Evolutionary conservation across 305 asterid genomes (phyloP).

Genomic region (Solanum aculeatissimum): DNA sequence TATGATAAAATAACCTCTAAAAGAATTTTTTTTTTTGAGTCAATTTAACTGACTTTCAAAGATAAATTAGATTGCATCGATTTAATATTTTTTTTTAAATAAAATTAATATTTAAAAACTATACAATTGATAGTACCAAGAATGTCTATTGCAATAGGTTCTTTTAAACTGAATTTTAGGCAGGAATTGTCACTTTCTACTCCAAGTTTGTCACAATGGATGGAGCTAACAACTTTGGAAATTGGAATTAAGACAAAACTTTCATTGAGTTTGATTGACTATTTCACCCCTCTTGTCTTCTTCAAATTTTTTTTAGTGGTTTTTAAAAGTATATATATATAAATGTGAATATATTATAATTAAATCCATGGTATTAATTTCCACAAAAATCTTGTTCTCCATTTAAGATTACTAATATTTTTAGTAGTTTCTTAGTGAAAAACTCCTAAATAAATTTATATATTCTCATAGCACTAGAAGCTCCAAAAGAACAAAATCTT

Average conservation of each 20-base stretch:
- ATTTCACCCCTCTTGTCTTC: not conserved
- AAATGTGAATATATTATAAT: not conserved
- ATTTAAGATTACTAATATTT: not conserved
- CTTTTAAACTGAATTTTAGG: not conserved
- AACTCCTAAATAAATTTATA: not conserved
- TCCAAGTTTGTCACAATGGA: not conserved
- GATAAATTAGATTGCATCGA: too few relatives aligned
- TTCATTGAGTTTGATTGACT: not conserved
- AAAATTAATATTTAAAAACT: too few relatives aligned
- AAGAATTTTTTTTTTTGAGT: too few relatives aligned
- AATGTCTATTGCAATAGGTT: not conserved
- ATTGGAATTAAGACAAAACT: not conserved
- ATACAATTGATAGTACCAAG: not conserved
- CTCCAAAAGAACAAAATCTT: not conserved
- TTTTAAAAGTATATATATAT: not conserved
- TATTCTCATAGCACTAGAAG: not conserved
- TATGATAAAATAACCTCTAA: too few relatives aligned
- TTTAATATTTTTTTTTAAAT: too few relatives aligned
- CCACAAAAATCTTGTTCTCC: not conserved
- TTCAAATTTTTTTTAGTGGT: not conserved
- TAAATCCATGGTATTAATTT: not conserved
- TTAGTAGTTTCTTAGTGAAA: not conserved
- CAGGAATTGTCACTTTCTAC: not conserved
- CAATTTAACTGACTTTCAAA: too few relatives aligned
- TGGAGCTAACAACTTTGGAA: not conserved